These are phyloP conservation scores for Eucalyptus fibrosa DNA, from an alignment of 345 rosid genomes.

Conservation along the genomic window DNA sequence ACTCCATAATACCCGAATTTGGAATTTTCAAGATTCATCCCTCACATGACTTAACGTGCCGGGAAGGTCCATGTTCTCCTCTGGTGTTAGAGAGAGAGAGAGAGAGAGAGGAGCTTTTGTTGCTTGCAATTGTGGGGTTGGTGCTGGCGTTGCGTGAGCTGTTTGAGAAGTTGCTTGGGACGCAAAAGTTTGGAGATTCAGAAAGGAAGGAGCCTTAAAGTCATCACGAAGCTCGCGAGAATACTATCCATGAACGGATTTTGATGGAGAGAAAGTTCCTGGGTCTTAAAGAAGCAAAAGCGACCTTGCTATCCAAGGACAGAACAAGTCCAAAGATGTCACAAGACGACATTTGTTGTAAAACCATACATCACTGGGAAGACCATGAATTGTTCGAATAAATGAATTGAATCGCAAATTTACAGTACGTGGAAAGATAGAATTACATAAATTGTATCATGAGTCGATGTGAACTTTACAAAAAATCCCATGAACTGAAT, in stretches of 20 bases:
- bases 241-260: not conserved
- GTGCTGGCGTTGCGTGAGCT: not conserved
- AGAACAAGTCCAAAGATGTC: not conserved
- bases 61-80: not conserved
- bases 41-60: not conserved
- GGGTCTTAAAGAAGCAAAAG: not conserved
- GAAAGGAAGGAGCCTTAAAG: not conserved
- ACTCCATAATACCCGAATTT: not conserved
- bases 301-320: not conserved
- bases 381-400: not conserved
- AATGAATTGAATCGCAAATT: not conserved
- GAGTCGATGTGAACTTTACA: not conserved
- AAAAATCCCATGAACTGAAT: constrained; percentile 3
- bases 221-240: not conserved
- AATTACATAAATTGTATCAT: not conserved
- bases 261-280: not conserved
- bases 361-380: not conserved
- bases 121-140: not conserved
- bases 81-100: not conserved
- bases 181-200: not conserved
- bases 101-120: not conserved
- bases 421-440: not conserved
- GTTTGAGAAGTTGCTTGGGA: not conserved
- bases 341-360: not conserved
- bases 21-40: not conserved